A percentile compares a stretch with the other conserved stretches of the same genome.
These are phyloP conservation scores for Globisporangium cystogenes DNA, from an alignment of 352 stramenopile species.

Conservation along the genomic window DNA sequence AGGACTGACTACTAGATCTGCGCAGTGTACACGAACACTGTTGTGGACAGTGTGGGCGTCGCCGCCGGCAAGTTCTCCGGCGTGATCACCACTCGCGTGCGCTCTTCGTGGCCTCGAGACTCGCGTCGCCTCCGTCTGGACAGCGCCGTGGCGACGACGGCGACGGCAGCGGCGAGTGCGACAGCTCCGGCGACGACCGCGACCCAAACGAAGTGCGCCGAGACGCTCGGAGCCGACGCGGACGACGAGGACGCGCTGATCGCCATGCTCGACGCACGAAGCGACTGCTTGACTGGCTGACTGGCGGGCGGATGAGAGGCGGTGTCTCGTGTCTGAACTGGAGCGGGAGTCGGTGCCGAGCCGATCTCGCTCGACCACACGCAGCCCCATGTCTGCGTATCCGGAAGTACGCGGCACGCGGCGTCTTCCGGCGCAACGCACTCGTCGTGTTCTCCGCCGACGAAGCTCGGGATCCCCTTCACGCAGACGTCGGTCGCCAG, in stretches of 20 bases:
- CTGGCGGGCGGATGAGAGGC: no score
- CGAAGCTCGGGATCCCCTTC: conserved; percentile 19
- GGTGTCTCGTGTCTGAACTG: neutral
- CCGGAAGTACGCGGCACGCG: conserved; percentile 6
- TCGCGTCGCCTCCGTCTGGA: conserved; percentile 12
- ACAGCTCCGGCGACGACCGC: conserved; percentile 14
- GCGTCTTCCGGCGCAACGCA: conserved; percentile 24
- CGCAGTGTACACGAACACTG: conserved; percentile 46
- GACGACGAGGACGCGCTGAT: conserved; percentile 2
- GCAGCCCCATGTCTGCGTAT: conserved; percentile 5
- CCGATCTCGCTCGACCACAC: conserved; percentile 1
- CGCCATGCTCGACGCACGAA: neutral
- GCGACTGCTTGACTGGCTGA: neutral
- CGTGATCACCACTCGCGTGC: conserved; percentile 37
- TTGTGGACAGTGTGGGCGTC: conserved; percentile 23
- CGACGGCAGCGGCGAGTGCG: conserved; percentile 11
- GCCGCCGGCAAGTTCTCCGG: conserved; percentile 18
- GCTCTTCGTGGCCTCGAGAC: conserved; percentile 7
- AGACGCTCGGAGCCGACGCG: conserved; percentile 7
- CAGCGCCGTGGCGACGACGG: neutral
- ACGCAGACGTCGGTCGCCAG: conserved; percentile 23
- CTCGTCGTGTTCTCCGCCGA: neutral
- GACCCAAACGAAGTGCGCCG: neutral
- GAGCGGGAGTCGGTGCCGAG: neutral
- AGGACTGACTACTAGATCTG: conserved; percentile 33